Conservation (phyloP, 2,329 filamentous ascomycete species). For the Blastomyces parvus region DNA sequence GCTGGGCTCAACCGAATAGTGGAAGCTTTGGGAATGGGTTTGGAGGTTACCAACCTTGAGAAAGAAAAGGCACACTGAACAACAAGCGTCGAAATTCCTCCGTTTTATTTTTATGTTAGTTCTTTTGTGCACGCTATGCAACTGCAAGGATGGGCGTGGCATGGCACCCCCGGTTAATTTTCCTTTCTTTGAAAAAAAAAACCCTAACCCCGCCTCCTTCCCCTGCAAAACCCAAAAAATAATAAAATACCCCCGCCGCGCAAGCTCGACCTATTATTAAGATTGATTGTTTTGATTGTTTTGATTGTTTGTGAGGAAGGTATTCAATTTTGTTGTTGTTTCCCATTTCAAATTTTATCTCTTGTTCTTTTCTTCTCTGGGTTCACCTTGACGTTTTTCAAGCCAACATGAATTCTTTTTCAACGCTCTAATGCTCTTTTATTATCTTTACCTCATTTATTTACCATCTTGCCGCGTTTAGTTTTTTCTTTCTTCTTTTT, state of each 20-base stretch:
- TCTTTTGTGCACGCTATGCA: background rate
- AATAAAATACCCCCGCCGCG: background rate
- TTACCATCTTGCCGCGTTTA: too few species aligned
- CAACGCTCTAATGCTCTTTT: too few species aligned
- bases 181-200: background rate
- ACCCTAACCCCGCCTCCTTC: background rate
- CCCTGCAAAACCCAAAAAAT: background rate
- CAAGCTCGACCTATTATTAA: conserved; percentile 3
- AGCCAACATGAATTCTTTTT: too few species aligned
- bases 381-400: too few species aligned
- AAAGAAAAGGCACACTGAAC: background rate
- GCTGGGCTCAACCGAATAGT: conserved; percentile 45
- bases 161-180: background rate
- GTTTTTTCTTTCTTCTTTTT: conserved; percentile 7
- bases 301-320: background rate
- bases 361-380: background rate
- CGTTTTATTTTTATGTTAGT: background rate
- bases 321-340: background rate
- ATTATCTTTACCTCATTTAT: too few species aligned
- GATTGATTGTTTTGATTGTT: conserved; percentile 3
- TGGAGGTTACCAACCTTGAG: conserved; percentile 52
- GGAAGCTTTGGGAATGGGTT: conserved; percentile 47
- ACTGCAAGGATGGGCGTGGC: background rate
- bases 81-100: background rate
- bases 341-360: background rate